Percentiles rank a stretch among this genome's conserved stretches.
Evolutionary conservation across 306 rosid genomes (phyloP).

Genomic region (Rubus idaeus): DNA sequence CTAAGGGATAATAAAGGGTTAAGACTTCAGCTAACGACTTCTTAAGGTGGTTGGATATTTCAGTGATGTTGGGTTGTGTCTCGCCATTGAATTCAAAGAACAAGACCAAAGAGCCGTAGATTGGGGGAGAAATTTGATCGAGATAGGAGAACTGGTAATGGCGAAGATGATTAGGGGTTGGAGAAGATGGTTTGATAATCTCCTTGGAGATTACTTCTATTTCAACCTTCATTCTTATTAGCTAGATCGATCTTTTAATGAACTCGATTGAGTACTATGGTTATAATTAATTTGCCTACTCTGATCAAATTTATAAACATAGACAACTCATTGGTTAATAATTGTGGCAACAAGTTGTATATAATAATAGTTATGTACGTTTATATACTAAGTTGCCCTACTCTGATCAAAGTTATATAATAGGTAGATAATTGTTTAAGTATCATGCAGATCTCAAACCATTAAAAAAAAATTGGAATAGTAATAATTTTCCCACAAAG

Average conservation of each 20-base stretch:
- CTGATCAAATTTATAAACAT: neutral
- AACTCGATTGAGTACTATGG: neutral
- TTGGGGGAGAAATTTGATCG: slow-evolving; percentile 42
- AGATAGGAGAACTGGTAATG: slow-evolving; percentile 45
- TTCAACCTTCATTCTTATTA: neutral
- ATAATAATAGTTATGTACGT: too few species aligned
- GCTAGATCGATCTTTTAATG: neutral
- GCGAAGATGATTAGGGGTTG: slow-evolving; percentile 36
- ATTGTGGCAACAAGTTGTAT: neutral
- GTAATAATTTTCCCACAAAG: neutral
- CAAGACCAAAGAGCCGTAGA: slow-evolving; percentile 29
- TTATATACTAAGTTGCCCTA: neutral
- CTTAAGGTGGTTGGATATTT: slow-evolving; percentile 25
- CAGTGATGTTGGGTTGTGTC: too few species aligned
- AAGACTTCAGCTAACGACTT: slow-evolving; percentile 25
- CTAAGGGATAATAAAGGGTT: slow-evolving; percentile 34
- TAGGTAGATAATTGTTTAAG: neutral
- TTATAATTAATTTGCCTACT: neutral
- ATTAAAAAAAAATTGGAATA: neutral
- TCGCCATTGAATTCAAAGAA: slow-evolving; percentile 21
- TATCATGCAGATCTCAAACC: neutral
- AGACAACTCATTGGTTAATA: neutral
- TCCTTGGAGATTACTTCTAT: slow-evolving; percentile 32
- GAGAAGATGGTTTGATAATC: slow-evolving; percentile 41
- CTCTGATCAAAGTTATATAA: neutral